phyloP scores from a whole-genome alignment of 1,284 basidiomycete species.

The Amylostereum areolatum region DNA sequence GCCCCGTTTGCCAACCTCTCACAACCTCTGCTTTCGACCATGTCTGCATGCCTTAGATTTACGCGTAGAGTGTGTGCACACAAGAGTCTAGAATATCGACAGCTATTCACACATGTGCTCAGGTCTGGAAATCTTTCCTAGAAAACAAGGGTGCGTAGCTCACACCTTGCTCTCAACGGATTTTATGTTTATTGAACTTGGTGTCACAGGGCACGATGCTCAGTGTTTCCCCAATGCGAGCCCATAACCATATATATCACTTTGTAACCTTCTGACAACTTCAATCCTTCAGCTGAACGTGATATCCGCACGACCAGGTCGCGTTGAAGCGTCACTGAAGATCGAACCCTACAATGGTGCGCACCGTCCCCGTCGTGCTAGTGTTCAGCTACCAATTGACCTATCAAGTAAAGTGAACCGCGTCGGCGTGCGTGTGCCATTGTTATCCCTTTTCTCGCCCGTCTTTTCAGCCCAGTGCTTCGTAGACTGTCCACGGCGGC shows the following conservation, averaged over 20 bases:
- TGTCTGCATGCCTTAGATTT: conserved; percentile 64
- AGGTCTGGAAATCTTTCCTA: conserved; percentile 81
- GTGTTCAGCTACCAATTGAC: neutral
- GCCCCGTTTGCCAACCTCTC: too few species aligned
- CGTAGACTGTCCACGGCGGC: conserved; percentile 76
- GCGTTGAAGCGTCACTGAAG: conserved; percentile 60
- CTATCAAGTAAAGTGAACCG: conserved; percentile 48
- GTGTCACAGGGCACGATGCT: conserved; percentile 59
- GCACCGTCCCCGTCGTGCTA: conserved; percentile 16
- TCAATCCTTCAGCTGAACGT: conserved; percentile 48
- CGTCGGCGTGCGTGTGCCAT: conserved; percentile 50
- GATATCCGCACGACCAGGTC: conserved; percentile 56
- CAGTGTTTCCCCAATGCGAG: conserved; percentile 74
- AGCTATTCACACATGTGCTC: neutral
- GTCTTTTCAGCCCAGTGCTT: too few species aligned
- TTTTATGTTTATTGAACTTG: neutral
- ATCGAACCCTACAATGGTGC: conserved; percentile 69
- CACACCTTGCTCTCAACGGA: neutral
- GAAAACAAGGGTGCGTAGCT: conserved; percentile 55
- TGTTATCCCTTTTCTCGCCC: too few species aligned
- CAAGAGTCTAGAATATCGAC: conserved; percentile 2
- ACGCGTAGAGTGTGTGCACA: conserved; percentile 41
- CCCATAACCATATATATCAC: neutral
- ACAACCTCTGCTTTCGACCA: too few species aligned
- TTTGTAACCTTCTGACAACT: conserved; percentile 1